Evolutionary conservation across 345 rosid species (phyloP), one percentile per base, ranked within the genome.

Genomic region (Anastatica hierochuntica): DNA sequence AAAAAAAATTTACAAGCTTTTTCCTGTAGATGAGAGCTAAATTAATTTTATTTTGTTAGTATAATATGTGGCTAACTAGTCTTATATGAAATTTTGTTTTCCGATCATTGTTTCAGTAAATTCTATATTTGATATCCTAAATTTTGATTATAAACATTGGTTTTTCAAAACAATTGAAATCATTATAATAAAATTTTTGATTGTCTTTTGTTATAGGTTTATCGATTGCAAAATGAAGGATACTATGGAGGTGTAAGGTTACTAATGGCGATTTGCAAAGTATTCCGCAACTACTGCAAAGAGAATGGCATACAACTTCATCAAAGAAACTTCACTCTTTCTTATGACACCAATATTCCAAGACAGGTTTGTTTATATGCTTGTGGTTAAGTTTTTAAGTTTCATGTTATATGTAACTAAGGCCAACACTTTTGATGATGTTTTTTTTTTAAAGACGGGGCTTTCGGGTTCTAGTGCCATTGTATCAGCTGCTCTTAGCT

Each of bases 401-500:
- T n/a, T n/a, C n/a, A n/a, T n/a, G n/a, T 6, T 29, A 29, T 29
- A 29, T 29, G 33, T 29, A 29, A 29, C 33, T 29, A 29, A 29
- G 6, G 10, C 33, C 33, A 29, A 3, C 6, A 29, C 33, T 29
- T 8, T 13, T 5, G 0, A n/a, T 14, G 4, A 23, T 10, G 3
- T 8, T 19, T 4, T 7, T 30, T n/a, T 43, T 16, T 76, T 72
- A 53, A 85, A 90, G 98, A 72, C 95, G 50, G 98, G 98, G 46
- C 96, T 87, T 71, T 87, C 98, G 3, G 96, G 98, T 58, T 90
- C 98, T 10, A 88, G 98, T 72, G 97, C 97, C 43, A 92, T 92
- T 12, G 98, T 85, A 8, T 81, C 86, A 54, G 98, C 98, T 18
- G 88, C 95, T 65, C 65, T 88, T 37, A 79, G 69, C 79, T 92